These are phyloP conservation scores for Crithidia expoeki DNA, from an alignment of 208 protist species.

Conservation along the genomic window DNA sequence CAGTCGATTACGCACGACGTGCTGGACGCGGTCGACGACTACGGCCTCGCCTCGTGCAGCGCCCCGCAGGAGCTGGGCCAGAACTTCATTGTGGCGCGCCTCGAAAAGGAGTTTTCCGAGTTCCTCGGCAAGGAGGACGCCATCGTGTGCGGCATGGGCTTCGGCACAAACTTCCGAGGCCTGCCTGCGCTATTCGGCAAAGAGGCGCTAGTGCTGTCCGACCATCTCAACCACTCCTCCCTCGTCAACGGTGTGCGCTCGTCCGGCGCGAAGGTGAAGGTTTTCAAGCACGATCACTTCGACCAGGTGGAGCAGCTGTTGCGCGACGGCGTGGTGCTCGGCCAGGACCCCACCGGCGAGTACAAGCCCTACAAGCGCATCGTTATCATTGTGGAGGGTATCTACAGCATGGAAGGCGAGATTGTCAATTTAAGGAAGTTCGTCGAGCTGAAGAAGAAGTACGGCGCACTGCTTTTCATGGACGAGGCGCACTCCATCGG, in stretches of 20 bases:
- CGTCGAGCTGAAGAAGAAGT: slow-evolving; percentile 96
- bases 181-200: slow-evolving; percentile 95
- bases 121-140: slow-evolving; percentile 95
- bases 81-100: slow-evolving; percentile 42
- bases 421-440: slow-evolving; percentile 95
- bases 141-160: slow-evolving; percentile 95
- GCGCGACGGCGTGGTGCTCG: slow-evolving; percentile 85
- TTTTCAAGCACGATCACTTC: slow-evolving; percentile 96
- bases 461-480: slow-evolving; percentile 96
- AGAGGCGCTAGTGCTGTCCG: slow-evolving; percentile 94
- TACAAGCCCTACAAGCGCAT: slow-evolving; percentile 86
- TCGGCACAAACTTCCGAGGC: slow-evolving; percentile 89
- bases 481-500: slow-evolving; percentile 99
- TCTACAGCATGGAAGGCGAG: slow-evolving; percentile 99
- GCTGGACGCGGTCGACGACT: slow-evolving; percentile 78
- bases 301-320: slow-evolving; percentile 92
- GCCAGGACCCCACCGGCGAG: slow-evolving; percentile 81
- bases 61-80: slow-evolving; percentile 72
- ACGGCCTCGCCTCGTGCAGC: slow-evolving; percentile 78
- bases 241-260: slow-evolving; percentile 96
- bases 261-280: slow-evolving; percentile 83
- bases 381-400: slow-evolving; percentile 96
- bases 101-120: slow-evolving; percentile 93
- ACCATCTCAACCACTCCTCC: slow-evolving; percentile 97
- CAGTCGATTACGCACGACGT: slow-evolving; percentile 82